Base-by-base conservation (phyloP, 495 filamentous ascomycete genomes). In the Tuber umbilicatum region DNA sequence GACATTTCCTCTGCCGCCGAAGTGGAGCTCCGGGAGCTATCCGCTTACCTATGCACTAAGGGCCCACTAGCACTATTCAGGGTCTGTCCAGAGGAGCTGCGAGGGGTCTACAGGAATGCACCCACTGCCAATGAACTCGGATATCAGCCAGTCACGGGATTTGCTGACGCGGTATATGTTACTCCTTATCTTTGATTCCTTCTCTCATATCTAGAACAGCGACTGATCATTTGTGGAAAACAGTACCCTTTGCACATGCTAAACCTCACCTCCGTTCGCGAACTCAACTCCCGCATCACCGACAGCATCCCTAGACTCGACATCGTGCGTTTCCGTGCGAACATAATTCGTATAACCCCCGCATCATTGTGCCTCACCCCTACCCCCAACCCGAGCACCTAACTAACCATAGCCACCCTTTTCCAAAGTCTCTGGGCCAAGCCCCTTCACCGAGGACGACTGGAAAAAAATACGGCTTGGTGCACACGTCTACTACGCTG, bases 191-290 rank as follows among this genome's bases (percentile, higher is more conserved):
- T 37, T 9, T 45, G 5, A 55, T 35, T 70, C 38, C 60, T 55
- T 45, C n/a, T 23, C 42, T 12, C 39, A 39, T 47, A 16, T 37
- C 43, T 17, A 43, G 69, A 23, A 40, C 17, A 64, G 75, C 82
- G 47, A 74, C 78, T 81, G 73, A 75, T 40, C 37, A 40, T 41
- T 37, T 19, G n/a, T 37, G 31, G 55, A 16, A 1, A 35, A 70
- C 6, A 91, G 83, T 98, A 95, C 82, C 93, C 94, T 5, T 84
- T 98, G 41, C 92, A 97, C 79, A 82, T 97, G 12, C 83, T 96
- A 45, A 94, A 89, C 75, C 84, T 97, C 16, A 85, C 90, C 64
- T 94, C 90, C 76, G 86, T 96, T 39, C 88, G 87, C 10, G 89
- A 93, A 73, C 83, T 90, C 12, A 87, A 85, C 64, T 72, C 74